Evolutionary conservation across 306 rosid genomes (phyloP), one percentile per base, ranked within the genome.

Genomic region (Rosa chinensis): DNA sequence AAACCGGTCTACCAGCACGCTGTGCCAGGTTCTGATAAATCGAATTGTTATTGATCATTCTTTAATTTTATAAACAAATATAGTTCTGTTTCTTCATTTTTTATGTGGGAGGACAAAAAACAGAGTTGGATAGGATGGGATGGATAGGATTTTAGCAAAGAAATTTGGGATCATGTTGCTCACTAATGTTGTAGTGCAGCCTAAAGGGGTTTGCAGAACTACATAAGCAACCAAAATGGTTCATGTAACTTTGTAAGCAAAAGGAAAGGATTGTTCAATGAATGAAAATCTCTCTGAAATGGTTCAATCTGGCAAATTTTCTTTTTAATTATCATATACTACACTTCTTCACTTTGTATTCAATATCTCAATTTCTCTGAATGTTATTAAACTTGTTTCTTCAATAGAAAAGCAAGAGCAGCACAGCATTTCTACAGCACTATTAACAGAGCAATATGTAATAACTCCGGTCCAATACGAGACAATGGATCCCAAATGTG

Each of bases 21-120:
- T 95, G 99, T 86, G 86, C 85, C 70, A 90, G 83, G 79, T 95
- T 93, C 92, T 94, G 87, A 81, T 53, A 88, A 64, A 63, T 84
- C 83, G 56, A 75, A 25, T 49, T 55, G 25, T 42, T 75, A 40
- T 72, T 72, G 37, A 67, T 79, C 75, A 83, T 83, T 81, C 75
- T 78, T 77, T 83, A 55, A 63, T 82, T 86, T 44, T 77, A 82
- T 62, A 21, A 12, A 78, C 39, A 75, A 23, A 20, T 5, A 18
- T 48, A 52, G 37, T 82, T 81, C 13, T 44, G 56, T 44, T 70
- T 70, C 49, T 59, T 78, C 28, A 23, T 20, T 16, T 39, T 78
- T 16, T 55, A 10, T 77, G 42, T 70, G 71, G 77, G 73, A 23
- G 72, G 52, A 21, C 18, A 44, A 40, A 21, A n/a, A 75, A 23